Base-by-base conservation (phyloP, 176 grass and related monocot species). In the Saccharum officinarum region DNA sequence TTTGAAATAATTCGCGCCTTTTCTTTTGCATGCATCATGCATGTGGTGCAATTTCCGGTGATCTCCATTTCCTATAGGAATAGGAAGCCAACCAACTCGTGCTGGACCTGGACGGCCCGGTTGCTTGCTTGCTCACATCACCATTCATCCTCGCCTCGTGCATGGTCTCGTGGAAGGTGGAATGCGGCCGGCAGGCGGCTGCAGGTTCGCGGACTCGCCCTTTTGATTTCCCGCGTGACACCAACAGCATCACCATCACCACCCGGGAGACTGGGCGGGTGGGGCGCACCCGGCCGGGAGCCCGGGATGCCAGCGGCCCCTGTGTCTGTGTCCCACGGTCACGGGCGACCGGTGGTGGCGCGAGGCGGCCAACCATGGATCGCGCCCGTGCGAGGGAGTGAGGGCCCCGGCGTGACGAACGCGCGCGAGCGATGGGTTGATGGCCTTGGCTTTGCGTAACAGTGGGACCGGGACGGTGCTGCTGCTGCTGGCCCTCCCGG, bases 391-490 rank as follows among this genome's bases (percentile, higher is more conserved):
- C 49, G 9, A 28, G 28, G 28, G 30, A 13, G 28, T 31, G 69
- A 3, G 36, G 71, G 80, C 33, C 73, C 79, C 52, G 36, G 86
- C 34, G 31, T 80, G 81, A 78, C 57, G 87, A 55, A 10, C 15
- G 65, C 34, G 61, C 41, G 55, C 18, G 18, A 7, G 7, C 54
- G 55, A 59, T 59, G 55, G 55, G 0, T 39, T 45, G 63, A 33
- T 55, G 47, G 66, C 66, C 26, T 42, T 18, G 75, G 76, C 67
- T 72, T 28, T 78, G 68, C 28, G 28, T 28, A 28, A 28, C 28
- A 28, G 28, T 28, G 28, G 28, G 28, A 28, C 28, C 28, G 28
- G 52, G 18, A 55, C 50, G 30, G 83, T 25, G 65, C 23, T 10
- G 82, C 61, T 44, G 74, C 65, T 28, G 28, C 28, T 28, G 28